These are phyloP conservation scores for Pugionium cornutum DNA, from an alignment of 345 rosid genomes.

Conservation along the genomic window DNA sequence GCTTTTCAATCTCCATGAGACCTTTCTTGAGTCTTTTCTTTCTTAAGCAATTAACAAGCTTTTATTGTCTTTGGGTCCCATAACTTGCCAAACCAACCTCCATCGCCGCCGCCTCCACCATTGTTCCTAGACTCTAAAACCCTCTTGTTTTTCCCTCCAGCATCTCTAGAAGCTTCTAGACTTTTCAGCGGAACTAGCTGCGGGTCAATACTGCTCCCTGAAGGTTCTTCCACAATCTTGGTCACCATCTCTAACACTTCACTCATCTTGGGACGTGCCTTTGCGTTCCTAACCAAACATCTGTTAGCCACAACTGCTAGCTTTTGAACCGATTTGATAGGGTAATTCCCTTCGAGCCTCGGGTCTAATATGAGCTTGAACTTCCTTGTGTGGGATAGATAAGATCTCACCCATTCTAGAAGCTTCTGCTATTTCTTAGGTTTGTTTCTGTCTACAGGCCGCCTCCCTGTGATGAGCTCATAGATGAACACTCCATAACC, in stretches of 20 bases:
- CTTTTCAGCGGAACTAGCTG: constrained; percentile 47
- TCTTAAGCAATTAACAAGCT: constrained; percentile 44
- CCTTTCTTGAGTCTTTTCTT: constrained; percentile 13
- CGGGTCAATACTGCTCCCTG: constrained; percentile 40
- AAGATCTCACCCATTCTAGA: constrained; percentile 81
- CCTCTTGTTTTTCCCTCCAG: constrained; percentile 42
- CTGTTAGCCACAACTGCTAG: constrained; percentile 69
- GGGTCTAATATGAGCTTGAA: constrained; percentile 67
- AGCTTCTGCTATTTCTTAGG: constrained; percentile 86
- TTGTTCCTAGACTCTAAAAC: constrained; percentile 38
- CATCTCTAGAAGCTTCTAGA: constrained; percentile 32
- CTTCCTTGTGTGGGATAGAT: constrained; percentile 57
- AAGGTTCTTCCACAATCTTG: constrained; percentile 49
- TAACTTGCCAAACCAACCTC: constrained; percentile 46
- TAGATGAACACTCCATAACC: too few relatives aligned
- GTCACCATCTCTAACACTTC: constrained; percentile 76
- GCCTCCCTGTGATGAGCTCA: constrained; percentile 88
- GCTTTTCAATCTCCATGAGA: constrained; percentile 10
- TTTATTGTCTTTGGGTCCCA: constrained; percentile 53
- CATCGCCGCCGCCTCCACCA: constrained; percentile 27
- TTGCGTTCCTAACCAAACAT: constrained; percentile 70
- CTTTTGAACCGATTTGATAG: constrained; percentile 55
- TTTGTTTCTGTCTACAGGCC: constrained; percentile 71
- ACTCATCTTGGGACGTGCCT: constrained; percentile 88
- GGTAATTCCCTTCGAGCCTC: constrained; percentile 58